These are phyloP conservation scores for Colletotrichum chlorophyti DNA, from an alignment of 2,329 filamentous ascomycete species.

Conservation along the genomic window DNA sequence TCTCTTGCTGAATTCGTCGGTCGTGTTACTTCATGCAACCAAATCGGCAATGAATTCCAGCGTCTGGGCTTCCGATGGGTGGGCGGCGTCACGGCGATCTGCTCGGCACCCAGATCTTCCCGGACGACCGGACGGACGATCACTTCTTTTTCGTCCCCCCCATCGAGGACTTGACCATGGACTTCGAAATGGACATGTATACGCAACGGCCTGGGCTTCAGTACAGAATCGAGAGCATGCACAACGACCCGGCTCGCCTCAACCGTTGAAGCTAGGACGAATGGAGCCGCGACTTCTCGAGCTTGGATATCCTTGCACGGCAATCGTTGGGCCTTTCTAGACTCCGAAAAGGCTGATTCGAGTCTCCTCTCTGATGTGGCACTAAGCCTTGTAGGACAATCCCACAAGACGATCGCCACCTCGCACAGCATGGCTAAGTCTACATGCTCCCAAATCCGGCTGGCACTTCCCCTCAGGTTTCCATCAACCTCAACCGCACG, in stretches of 20 bases:
- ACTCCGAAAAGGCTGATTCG: background rate
- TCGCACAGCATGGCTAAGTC: background rate
- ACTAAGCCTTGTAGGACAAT: background rate
- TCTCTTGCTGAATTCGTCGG: background rate
- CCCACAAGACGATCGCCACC: background rate
- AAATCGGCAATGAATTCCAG: slow-evolving; percentile 11
- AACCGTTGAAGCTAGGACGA: slow-evolving; percentile 1
- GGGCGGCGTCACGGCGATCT: slow-evolving; percentile 10
- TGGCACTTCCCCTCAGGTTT: too few species aligned
- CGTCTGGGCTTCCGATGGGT: slow-evolving; percentile 4
- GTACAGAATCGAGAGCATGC: too few species aligned
- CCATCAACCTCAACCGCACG: too few species aligned
- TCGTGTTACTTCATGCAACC: too few species aligned
- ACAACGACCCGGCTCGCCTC: background rate
- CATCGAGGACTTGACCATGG: too few species aligned
- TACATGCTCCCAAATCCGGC: background rate
- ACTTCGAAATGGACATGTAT: too few species aligned
- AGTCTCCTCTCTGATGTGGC: background rate
- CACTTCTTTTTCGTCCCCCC: too few species aligned
- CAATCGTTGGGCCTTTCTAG: slow-evolving; percentile 2
- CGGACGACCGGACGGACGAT: slow-evolving; percentile 16
- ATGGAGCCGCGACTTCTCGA: background rate
- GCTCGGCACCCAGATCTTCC: background rate
- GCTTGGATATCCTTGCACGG: slow-evolving; percentile 17
- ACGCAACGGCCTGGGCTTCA: too few species aligned